These are phyloP conservation scores for Cyclocybe aegerita DNA, from an alignment of 768 basidiomycete genomes.

Conservation along the genomic window DNA sequence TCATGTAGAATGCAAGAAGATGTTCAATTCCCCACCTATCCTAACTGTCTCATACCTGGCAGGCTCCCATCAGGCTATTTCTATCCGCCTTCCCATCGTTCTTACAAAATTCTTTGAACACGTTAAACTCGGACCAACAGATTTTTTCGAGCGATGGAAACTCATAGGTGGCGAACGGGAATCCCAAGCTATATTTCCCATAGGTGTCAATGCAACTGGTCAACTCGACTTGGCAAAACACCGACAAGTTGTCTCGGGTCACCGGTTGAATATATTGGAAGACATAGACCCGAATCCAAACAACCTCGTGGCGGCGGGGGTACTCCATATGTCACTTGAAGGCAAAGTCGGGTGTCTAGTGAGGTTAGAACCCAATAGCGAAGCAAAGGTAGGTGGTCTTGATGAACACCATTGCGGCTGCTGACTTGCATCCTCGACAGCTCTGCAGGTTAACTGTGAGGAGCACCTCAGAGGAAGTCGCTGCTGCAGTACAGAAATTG, in stretches of 20 bases:
- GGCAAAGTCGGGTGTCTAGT: conserved; percentile 96
- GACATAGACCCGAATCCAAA: conserved; percentile 93
- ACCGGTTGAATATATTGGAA: conserved; percentile 72
- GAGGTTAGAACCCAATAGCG: conserved; percentile 91
- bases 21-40: conserved; percentile 75
- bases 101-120: conserved; percentile 93
- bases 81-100: conserved; percentile 82
- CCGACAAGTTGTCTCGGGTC: conserved; percentile 74
- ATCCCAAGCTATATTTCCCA: conserved; percentile 84
- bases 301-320: conserved; percentile 94
- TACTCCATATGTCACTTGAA: conserved; percentile 85
- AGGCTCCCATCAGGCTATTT: conserved; percentile 85
- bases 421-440: conserved; percentile 35
- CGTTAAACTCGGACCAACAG: conserved; percentile 75
- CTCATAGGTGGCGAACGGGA: conserved; percentile 96
- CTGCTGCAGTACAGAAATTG: conserved; percentile 63
- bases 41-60: conserved; percentile 89
- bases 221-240: conserved; percentile 76
- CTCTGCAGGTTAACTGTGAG: conserved; percentile 91
- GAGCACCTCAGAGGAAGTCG: conserved; percentile 93
- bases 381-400: conserved; percentile 74
- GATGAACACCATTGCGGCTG: background rate
- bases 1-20: conserved; percentile 92
- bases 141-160: conserved; percentile 99
- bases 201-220: conserved; percentile 62